Conservation (phyloP, 805 yeast genomes). For the Metschnikowia vanudenii region DNA sequence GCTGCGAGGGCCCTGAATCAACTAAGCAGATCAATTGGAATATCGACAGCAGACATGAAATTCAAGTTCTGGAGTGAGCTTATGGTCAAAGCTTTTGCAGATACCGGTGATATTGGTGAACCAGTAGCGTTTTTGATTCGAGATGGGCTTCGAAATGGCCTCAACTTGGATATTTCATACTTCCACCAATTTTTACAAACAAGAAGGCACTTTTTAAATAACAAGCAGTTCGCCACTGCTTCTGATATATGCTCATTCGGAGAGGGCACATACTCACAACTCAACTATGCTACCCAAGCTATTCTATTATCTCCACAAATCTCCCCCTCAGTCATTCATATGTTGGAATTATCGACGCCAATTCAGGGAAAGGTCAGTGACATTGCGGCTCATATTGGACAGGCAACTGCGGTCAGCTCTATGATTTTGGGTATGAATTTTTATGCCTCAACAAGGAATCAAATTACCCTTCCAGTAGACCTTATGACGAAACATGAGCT, state of each 20-base stretch:
- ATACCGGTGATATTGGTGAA: conserved; percentile 47
- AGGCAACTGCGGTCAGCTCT: conserved; percentile 70
- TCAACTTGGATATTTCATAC: conserved; percentile 51
- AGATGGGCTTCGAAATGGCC: conserved; percentile 48
- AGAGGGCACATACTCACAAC: conserved; percentile 74
- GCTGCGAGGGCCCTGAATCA: conserved; percentile 27
- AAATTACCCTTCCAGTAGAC: conserved; percentile 62
- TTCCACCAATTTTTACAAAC: conserved; percentile 62
- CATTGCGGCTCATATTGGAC: conserved; percentile 78
- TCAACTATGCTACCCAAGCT: conserved; percentile 65
- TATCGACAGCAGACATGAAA: conserved; percentile 50
- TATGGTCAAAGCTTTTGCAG: conserved; percentile 45
- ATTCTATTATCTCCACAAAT: conserved; percentile 54
- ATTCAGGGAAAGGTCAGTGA: conserved; percentile 52
- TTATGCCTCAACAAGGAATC: conserved; percentile 51
- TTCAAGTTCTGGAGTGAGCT: conserved; percentile 75
- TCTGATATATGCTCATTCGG: conserved; percentile 72
- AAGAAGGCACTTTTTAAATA: conserved; percentile 51
- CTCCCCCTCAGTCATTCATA: conserved; percentile 52
- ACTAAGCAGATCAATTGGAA: conserved; percentile 31
- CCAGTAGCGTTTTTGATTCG: conserved; percentile 63
- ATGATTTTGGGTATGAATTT: conserved; percentile 58
- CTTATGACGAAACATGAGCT: conserved; percentile 50
- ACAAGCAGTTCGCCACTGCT: conserved; percentile 44
- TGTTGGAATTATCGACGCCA: conserved; percentile 45